Conservation (phyloP, 2,329 filamentous ascomycete species). For the Pseudogymnoascus sp. region DNA sequence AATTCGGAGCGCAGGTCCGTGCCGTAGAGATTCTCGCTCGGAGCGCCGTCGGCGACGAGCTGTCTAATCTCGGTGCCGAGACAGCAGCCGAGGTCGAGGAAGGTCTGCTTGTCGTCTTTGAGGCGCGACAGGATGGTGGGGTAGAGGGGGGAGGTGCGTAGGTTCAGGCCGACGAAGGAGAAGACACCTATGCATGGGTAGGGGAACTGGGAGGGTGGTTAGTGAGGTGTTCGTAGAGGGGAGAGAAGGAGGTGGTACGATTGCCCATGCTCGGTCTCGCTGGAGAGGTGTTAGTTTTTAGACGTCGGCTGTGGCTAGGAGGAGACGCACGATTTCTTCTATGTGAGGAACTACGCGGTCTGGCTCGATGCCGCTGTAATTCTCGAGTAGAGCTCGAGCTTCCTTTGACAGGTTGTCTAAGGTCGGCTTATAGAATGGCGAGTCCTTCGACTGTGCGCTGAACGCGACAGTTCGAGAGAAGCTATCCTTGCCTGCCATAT, state of each 20-base stretch:
- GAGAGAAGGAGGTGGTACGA: slow-evolving; percentile 14
- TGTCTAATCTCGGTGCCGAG: slow-evolving; percentile 35
- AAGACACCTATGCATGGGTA: slow-evolving; percentile 23
- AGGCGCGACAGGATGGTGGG: slow-evolving; percentile 14
- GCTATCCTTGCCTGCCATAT: background rate
- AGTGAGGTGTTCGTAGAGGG: background rate
- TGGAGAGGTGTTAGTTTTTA: background rate
- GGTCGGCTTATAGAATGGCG: slow-evolving; percentile 11
- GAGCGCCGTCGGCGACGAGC: slow-evolving; percentile 31
- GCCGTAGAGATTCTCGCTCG: slow-evolving; percentile 26
- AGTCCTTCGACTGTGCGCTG: background rate
- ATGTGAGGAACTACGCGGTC: slow-evolving; percentile 14
- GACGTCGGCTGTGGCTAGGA: background rate
- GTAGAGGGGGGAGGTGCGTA: slow-evolving; percentile 15
- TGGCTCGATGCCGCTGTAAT: slow-evolving; percentile 14
- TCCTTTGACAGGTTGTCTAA: slow-evolving; percentile 10
- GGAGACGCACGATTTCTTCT: slow-evolving; percentile 11
- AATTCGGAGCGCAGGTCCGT: slow-evolving; percentile 28
- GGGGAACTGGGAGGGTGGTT: slow-evolving; percentile 4
- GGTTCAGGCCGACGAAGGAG: slow-evolving; percentile 19
- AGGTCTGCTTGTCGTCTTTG: slow-evolving; percentile 13
- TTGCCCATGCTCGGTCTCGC: slow-evolving; percentile 17
- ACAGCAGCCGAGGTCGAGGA: slow-evolving; percentile 35
- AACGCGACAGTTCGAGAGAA: background rate
- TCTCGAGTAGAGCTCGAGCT: slow-evolving; percentile 15